phyloP scores from a whole-genome alignment of 2,329 filamentous ascomycete species.

The Alternaria solani region DNA sequence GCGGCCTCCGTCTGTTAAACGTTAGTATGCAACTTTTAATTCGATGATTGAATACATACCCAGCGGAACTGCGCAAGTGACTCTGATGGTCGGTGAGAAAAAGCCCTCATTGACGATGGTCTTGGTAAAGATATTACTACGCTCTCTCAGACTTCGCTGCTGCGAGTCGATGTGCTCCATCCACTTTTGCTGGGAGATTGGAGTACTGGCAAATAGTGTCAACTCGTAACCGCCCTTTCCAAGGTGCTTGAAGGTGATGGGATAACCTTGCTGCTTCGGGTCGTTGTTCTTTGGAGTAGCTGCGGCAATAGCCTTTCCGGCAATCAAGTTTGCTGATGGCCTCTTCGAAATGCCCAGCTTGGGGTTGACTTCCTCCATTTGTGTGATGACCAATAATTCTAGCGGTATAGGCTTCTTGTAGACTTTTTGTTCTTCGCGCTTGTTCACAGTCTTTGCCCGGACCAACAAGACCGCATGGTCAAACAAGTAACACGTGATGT shows the following conservation, averaged over 20 bases:
- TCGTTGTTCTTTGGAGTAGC: conserved; percentile 48
- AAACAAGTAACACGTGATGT: conserved; percentile 94
- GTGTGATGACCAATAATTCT: conserved; percentile 89
- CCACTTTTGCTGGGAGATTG: conserved; percentile 91
- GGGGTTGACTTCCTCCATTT: conserved; percentile 96
- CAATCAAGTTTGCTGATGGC: conserved; percentile 79
- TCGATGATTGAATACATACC: conserved; percentile 62
- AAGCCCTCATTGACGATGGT: conserved; percentile 81
- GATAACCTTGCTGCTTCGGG: conserved; percentile 76
- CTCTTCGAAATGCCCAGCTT: conserved; percentile 81
- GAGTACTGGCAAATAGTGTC: conserved; percentile 85
- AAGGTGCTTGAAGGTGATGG: conserved; percentile 94
- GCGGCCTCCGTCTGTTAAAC: conserved; percentile 79
- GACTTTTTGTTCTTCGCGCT: conserved; percentile 92
- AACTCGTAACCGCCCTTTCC: conserved; percentile 95
- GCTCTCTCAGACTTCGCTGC: conserved; percentile 82
- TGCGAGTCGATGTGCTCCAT: conserved; percentile 94
- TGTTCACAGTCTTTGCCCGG: conserved; percentile 88
- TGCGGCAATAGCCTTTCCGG: conserved; percentile 59
- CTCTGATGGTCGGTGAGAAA: conserved; percentile 85
- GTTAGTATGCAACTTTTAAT: conserved; percentile 24
- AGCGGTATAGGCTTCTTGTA: conserved; percentile 95
- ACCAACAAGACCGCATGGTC: conserved; percentile 95
- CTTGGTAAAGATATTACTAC: conserved; percentile 75
- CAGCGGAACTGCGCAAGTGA: conserved; percentile 94